Evolutionary conservation across 441 rosid species (phyloP).

Genomic region (Pelargonium australe): DNA sequence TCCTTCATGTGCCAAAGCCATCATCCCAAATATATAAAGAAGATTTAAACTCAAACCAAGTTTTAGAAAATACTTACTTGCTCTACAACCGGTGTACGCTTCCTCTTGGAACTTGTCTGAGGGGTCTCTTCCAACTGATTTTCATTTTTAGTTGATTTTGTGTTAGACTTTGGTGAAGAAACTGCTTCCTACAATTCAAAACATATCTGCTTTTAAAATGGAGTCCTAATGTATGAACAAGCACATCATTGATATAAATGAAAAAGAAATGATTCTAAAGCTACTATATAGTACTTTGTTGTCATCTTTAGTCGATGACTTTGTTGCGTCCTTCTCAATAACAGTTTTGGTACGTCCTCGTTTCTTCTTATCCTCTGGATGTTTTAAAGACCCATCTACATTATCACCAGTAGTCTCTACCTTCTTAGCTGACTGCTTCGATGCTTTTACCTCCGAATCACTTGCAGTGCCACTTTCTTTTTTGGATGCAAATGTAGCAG

Average conservation of each 20-base stretch:
- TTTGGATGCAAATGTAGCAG: constrained; percentile 32
- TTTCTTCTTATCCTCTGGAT: constrained; percentile 50
- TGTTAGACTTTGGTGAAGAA: constrained; percentile 48
- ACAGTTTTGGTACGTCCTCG: constrained; percentile 42
- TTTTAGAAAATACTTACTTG: constrained; percentile 36
- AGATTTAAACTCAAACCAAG: neutral
- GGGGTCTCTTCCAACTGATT: constrained; percentile 48
- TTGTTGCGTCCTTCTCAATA: constrained; percentile 37
- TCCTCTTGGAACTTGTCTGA: constrained; percentile 54
- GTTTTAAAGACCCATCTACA: constrained; percentile 41
- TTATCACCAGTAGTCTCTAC: constrained; percentile 33
- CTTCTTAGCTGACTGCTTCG: constrained; percentile 51
- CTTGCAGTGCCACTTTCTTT: constrained; percentile 38
- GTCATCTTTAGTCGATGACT: constrained; percentile 44
- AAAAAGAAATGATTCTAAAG: constrained; percentile 9
- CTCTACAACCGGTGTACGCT: constrained; percentile 42
- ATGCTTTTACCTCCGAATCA: constrained; percentile 49
- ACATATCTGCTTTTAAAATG: neutral
- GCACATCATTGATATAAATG: constrained; percentile 11
- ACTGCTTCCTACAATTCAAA: constrained; percentile 40
- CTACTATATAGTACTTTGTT: constrained; percentile 37
- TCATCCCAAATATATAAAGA: neutral
- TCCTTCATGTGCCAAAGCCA: neutral
- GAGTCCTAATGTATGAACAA: constrained; percentile 12
- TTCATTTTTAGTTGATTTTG: constrained; percentile 46